phyloP scores from a whole-genome alignment of 2,329 filamentous ascomycete species.

The Dothideomycetes sp. region DNA sequence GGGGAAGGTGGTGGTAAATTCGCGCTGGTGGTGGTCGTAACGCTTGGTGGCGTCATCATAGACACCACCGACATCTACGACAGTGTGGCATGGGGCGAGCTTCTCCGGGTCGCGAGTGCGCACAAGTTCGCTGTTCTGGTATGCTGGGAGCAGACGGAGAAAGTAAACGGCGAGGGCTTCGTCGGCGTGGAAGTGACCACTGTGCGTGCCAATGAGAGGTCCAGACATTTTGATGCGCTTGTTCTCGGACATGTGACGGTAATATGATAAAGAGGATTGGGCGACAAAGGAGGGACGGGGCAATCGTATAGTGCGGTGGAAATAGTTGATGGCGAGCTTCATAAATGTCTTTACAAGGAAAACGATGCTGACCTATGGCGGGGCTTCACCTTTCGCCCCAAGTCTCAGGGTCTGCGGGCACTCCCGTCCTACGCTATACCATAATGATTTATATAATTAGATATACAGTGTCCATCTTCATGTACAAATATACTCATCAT shows the following conservation, averaged over 20 bases:
- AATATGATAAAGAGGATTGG: background rate
- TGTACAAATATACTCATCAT: too few species aligned
- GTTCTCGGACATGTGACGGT: constrained; percentile 40
- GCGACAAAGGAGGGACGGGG: background rate
- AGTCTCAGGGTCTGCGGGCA: background rate
- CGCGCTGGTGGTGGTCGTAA: constrained; percentile 96
- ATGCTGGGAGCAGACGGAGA: constrained; percentile 77
- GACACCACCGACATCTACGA: constrained; percentile 94
- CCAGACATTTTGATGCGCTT: constrained; percentile 75
- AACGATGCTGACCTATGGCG: background rate
- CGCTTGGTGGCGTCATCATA: constrained; percentile 69
- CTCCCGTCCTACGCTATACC: background rate
- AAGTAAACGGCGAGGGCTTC: constrained; percentile 95
- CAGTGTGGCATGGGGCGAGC: constrained; percentile 77
- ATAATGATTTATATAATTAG: too few species aligned
- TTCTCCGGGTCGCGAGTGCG: constrained; percentile 76
- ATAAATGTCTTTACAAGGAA: too few species aligned
- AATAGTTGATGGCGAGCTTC: too few species aligned
- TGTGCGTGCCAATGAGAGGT: constrained; percentile 79
- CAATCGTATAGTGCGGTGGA: background rate
- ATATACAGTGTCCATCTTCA: too few species aligned
- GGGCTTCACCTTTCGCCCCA: too few species aligned
- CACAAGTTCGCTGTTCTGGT: constrained; percentile 61
- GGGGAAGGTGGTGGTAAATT: constrained; percentile 78
- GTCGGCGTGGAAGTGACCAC: constrained; percentile 97